Base-by-base conservation (phyloP, 345 rosid genomes). In the Populus pruinosa region DNA sequence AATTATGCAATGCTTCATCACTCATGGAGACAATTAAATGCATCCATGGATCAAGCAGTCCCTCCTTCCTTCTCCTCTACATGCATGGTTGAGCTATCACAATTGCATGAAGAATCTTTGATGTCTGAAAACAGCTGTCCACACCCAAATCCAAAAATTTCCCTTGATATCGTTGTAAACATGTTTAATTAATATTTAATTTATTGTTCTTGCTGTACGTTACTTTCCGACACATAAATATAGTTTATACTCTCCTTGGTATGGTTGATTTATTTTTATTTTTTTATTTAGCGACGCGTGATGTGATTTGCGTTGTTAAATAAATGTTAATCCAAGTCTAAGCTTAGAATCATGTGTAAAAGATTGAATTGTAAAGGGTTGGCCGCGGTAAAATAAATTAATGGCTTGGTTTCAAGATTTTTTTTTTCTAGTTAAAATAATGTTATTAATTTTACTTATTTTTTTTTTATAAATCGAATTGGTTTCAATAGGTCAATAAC, bases 141-240 rank as follows among this genome's bases (percentile, higher is more conserved):
- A 7, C 8, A 20, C 9, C 23, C 59, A 53, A 53, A 53, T 53
- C 23, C 59, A 53, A 6, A 20, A 18, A 18, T 6, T 20, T 50
- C 27, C 31, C 59, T 8, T 35, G 53, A 27, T 31, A 23, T 75
- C 16, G 56, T 11, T 44, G 23, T 18, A 13, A 16, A 70, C 61
- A 70, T 49, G 31, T 29, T 70, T 70, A 43, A n/a, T 25, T 70
- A 43, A 23, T 43, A 23, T 31, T 53, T 53, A 53, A 53, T 20
- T 20, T 20, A 8, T 6, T 53, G 59, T 18, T 53, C 59, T 53
- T 38, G 50, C 49, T 76, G 78, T 67, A 23, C 38, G 5, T 61
- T 20, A 61, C 79, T 69, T 56, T 59, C 79, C 79, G 74, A 69
- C 74, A 39, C 50, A 20, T 8, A 29, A 29, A 6, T 9, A 27